Evolutionary conservation across 2,329 filamentous ascomycete species (phyloP).

Genomic region (Didymella glomerata): DNA sequence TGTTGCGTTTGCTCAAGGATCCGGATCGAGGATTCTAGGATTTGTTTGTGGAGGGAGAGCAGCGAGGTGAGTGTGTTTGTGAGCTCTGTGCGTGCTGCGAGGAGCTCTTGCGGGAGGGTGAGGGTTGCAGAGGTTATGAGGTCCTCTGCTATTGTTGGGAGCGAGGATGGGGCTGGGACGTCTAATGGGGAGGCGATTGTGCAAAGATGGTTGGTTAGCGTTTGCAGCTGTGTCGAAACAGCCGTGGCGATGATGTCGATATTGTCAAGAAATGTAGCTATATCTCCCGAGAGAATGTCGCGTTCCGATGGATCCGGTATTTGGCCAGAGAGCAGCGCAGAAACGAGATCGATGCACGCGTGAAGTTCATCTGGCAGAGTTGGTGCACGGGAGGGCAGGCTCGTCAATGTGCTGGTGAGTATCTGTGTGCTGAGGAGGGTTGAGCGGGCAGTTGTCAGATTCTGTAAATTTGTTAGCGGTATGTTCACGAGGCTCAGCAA

Average conservation of each 20-base stretch:
- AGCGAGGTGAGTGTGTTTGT: slow-evolving; percentile 46
- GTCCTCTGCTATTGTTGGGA: slow-evolving; percentile 22
- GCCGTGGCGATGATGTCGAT: slow-evolving; percentile 46
- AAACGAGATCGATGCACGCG: slow-evolving; percentile 54
- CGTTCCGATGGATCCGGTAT: slow-evolving; percentile 47
- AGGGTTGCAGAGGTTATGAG: slow-evolving; percentile 26
- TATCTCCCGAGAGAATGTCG: slow-evolving; percentile 52
- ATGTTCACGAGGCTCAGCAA: neutral
- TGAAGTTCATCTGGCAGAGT: slow-evolving; percentile 55
- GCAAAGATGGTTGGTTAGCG: slow-evolving; percentile 44
- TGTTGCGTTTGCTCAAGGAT: slow-evolving; percentile 59
- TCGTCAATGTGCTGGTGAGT: slow-evolving; percentile 46
- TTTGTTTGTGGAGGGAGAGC: slow-evolving; percentile 48
- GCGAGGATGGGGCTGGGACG: slow-evolving; percentile 19
- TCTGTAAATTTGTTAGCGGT: slow-evolving; percentile 39
- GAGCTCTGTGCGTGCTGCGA: slow-evolving; percentile 42
- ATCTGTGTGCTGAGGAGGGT: slow-evolving; percentile 45
- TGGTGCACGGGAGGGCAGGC: slow-evolving; percentile 46
- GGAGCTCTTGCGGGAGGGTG: slow-evolving; percentile 36
- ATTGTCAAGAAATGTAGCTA: slow-evolving; percentile 53
- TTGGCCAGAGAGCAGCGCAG: slow-evolving; percentile 51
- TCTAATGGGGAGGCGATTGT: slow-evolving; percentile 40
- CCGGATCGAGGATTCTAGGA: slow-evolving; percentile 52
- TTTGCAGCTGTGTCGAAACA: slow-evolving; percentile 46
- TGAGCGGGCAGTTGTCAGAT: slow-evolving; percentile 48